Percentiles rank a stretch among this genome's conserved stretches.
Conservation (phyloP, 2,329 filamentous ascomycete genomes). For the Colletotrichum lini region DNA sequence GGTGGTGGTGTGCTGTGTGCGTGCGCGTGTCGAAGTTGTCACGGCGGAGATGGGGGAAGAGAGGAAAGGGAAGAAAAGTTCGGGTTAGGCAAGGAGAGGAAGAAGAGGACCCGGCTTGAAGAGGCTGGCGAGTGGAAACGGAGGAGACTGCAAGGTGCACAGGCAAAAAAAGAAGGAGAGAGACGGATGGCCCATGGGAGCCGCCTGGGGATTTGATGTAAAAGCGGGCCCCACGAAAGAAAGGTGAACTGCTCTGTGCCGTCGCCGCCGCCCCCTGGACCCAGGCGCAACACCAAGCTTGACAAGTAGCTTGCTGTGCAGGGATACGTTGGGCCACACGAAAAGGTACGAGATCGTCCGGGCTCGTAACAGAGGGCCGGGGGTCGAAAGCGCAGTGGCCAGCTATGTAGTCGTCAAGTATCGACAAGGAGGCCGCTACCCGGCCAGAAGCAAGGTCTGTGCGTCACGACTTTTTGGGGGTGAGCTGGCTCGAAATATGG, state of each 20-base stretch:
- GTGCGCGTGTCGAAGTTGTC: slow-evolving; percentile 37
- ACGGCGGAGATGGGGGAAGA: slow-evolving; percentile 33
- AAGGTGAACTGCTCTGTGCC: slow-evolving; percentile 38
- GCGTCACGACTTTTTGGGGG: slow-evolving; percentile 15
- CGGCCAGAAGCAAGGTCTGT: slow-evolving; percentile 25
- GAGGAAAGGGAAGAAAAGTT: slow-evolving; percentile 35
- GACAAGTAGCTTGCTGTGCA: slow-evolving; percentile 26
- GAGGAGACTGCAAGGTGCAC: slow-evolving; percentile 36
- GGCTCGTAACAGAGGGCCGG: neutral
- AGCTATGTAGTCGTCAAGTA: slow-evolving; percentile 24
- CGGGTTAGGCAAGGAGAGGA: slow-evolving; percentile 34
- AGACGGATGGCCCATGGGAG: slow-evolving; percentile 33
- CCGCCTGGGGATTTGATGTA: slow-evolving; percentile 33
- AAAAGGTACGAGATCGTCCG: slow-evolving; percentile 10
- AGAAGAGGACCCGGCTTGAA: slow-evolving; percentile 37
- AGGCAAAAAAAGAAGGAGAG: slow-evolving; percentile 20
- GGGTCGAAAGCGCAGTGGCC: neutral
- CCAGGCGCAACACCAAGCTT: slow-evolving; percentile 33
- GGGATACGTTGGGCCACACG: slow-evolving; percentile 11
- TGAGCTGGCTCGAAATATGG: slow-evolving; percentile 27
- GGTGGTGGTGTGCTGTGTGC: slow-evolving; percentile 23
- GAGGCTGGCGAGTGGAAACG: slow-evolving; percentile 41
- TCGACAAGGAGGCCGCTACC: slow-evolving; percentile 17
- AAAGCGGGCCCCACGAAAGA: slow-evolving; percentile 10
- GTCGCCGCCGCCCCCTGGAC: slow-evolving; percentile 19